Evolutionary conservation across 164 flowering plant genomes (phyloP).

Genomic region (Berberis thunbergii): DNA sequence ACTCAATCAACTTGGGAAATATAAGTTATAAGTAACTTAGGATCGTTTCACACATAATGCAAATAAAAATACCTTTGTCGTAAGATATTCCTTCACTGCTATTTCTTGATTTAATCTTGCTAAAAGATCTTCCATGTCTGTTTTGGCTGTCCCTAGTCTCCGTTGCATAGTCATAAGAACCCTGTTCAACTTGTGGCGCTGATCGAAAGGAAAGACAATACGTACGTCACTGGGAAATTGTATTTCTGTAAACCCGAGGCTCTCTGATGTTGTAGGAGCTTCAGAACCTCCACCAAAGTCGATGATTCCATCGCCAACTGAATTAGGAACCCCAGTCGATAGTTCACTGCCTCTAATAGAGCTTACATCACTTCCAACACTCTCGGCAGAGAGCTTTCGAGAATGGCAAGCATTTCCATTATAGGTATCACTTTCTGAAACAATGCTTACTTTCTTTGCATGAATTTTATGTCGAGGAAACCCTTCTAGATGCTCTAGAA

Average conservation of each 20-base stretch:
- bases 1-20: no score
- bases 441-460: conserved; percentile 28
- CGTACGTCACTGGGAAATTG: conserved; percentile 40
- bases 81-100: conserved; percentile 88
- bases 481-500: conserved; percentile 66
- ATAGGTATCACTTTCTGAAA: conserved; percentile 23
- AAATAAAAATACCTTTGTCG: conserved; percentile 53
- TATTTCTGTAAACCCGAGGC: conserved; percentile 23
- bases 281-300: conserved; percentile 44
- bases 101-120: conserved; percentile 88
- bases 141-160: conserved; percentile 77
- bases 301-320: conserved; percentile 36
- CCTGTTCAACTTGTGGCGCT: conserved; percentile 72
- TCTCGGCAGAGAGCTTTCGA: conserved; percentile 69
- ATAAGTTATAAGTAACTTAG: not conserved
- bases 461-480: conserved; percentile 41
- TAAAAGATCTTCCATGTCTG: conserved; percentile 95
- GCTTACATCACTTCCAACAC: conserved; percentile 71
- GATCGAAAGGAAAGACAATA: conserved; percentile 74
- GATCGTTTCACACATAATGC: not conserved
- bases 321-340: conserved; percentile 49
- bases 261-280: conserved; percentile 23
- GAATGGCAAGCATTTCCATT: conserved; percentile 57
- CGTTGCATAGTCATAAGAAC: conserved; percentile 62
- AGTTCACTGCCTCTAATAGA: conserved; percentile 66